Evolutionary conservation across 2,329 filamentous ascomycete species (phyloP).

Genomic region (Ciborinia camelliae): DNA sequence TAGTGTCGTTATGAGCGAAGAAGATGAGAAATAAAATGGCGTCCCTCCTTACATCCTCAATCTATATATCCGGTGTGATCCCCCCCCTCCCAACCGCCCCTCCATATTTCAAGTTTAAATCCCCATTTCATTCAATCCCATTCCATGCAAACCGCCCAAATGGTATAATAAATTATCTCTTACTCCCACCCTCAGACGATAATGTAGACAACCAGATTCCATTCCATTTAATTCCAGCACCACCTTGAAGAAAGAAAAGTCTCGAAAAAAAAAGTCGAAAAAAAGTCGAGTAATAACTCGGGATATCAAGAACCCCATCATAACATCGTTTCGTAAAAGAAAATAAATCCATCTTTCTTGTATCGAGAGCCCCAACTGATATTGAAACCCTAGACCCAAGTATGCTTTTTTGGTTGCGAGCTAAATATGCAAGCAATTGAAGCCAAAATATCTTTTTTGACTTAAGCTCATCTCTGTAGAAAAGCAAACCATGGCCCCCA

Average conservation of each 20-base stretch:
- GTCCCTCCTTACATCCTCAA: neutral
- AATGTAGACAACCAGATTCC: constrained; percentile 2
- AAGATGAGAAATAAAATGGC: neutral
- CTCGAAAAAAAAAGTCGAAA: neutral
- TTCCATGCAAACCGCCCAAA: constrained; percentile 13
- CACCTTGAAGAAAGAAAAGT: neutral
- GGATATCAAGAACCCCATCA: constrained; percentile 19
- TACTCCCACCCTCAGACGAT: neutral
- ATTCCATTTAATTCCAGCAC: constrained; percentile 2
- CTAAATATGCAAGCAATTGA: neutral
- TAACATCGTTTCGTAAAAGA: constrained; percentile 17
- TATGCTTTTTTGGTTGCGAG: constrained; percentile 10
- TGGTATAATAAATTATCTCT: constrained; percentile 9
- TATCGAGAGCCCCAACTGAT: constrained; percentile 16
- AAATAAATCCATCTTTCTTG: constrained; percentile 11
- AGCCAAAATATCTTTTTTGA: constrained; percentile 3
- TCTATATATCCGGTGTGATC: constrained; percentile 1
- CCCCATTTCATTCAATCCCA: neutral
- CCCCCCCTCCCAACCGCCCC: neutral
- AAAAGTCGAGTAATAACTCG: constrained; percentile 12
- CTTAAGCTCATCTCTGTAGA: neutral
- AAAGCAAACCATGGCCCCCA: neutral
- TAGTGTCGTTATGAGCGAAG: neutral
- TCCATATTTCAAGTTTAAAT: neutral
- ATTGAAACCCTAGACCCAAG: constrained; percentile 17